These are phyloP conservation scores for Apophysomyces variabilis DNA, from an alignment of 371 early-diverging fungal genomes.

Conservation along the genomic window DNA sequence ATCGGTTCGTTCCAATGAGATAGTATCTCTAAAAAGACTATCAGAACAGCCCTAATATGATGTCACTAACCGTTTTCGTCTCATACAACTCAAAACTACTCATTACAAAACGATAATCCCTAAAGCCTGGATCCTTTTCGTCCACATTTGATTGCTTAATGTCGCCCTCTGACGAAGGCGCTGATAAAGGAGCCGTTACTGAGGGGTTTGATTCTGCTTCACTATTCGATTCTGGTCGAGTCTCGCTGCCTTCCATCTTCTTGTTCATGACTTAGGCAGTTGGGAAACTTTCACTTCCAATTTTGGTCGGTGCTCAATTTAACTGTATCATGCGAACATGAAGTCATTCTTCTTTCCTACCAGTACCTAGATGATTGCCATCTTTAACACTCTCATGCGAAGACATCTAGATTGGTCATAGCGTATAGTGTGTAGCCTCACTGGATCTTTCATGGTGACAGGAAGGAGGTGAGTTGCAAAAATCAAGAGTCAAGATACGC, in stretches of 20 bases:
- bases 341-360: too few species aligned
- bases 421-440: too few species aligned
- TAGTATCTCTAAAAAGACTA: slow-evolving; percentile 63
- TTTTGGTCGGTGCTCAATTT: too few species aligned
- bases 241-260: background rate
- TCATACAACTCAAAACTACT: slow-evolving; percentile 82
- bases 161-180: background rate
- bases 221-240: background rate
- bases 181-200: background rate
- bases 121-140: slow-evolving; percentile 29
- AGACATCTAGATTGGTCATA: too few species aligned
- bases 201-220: background rate
- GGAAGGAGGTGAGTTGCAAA: too few species aligned
- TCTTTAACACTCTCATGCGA: too few species aligned
- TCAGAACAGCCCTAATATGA: background rate
- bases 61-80: slow-evolving; percentile 70
- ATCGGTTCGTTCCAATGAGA: slow-evolving; percentile 83
- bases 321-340: too few species aligned
- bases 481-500: too few species aligned
- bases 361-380: too few species aligned
- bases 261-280: background rate
- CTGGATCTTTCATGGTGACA: too few species aligned
- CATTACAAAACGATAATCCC: slow-evolving; percentile 51
- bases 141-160: background rate
- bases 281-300: too few species aligned